Evolutionary conservation across 805 yeast genomes (phyloP).

Genomic region (Candida khao-thaluensis): DNA sequence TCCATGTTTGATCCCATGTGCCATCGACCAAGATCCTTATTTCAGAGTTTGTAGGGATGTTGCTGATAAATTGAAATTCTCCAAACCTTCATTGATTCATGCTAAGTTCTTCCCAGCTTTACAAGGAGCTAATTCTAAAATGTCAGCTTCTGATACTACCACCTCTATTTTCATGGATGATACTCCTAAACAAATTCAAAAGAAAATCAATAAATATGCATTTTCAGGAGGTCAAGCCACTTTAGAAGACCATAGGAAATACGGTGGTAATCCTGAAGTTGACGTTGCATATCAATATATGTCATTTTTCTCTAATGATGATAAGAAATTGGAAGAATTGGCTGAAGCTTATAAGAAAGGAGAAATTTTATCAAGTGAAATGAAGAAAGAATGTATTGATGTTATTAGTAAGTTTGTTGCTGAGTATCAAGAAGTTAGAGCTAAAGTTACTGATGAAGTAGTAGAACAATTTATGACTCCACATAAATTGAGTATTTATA

Average conservation of each 20-base stretch:
- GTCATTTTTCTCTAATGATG: constrained; percentile 87
- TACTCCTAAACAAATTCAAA: constrained; percentile 85
- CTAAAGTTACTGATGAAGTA: constrained; percentile 57
- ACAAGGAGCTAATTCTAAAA: constrained; percentile 94
- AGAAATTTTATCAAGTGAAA: constrained; percentile 84
- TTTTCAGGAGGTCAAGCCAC: constrained; percentile 91
- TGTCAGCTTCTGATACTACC: constrained; percentile 92
- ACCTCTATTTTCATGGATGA: constrained; percentile 95
- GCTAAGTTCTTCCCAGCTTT: constrained; percentile 97
- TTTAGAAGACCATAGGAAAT: constrained; percentile 83
- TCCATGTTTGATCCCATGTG: constrained; percentile 97
- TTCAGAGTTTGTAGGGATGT: constrained; percentile 97
- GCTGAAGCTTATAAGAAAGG: constrained; percentile 73
- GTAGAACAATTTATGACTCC: constrained; percentile 77
- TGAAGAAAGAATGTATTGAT: constrained; percentile 84
- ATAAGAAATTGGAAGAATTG: constrained; percentile 63
- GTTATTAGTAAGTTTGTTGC: constrained; percentile 76
- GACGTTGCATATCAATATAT: constrained; percentile 95
- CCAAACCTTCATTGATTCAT: constrained; percentile 90
- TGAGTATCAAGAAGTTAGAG: constrained; percentile 79
- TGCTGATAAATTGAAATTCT: constrained; percentile 84
- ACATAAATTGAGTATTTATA: constrained; percentile 75
- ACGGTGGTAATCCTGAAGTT: constrained; percentile 92
- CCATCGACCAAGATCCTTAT: constrained; percentile 98
- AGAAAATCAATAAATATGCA: constrained; percentile 94